Conservation (phyloP, 768 basidiomycete species). For the Phanerochaete sordida region DNA sequence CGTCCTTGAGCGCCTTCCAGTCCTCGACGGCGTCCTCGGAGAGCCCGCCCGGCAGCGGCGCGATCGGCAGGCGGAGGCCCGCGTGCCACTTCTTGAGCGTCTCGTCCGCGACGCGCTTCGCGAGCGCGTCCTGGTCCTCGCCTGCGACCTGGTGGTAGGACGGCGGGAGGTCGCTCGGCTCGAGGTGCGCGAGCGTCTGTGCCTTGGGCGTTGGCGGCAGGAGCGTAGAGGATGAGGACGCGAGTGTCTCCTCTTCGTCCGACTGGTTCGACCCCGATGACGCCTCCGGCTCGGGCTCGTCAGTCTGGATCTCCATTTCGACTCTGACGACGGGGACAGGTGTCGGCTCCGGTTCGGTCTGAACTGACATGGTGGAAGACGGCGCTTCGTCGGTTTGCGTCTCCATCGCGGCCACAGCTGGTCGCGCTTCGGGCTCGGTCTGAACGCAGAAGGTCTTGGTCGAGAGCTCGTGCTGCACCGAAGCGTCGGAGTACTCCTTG, state of each 20-base stretch:
- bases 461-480: conserved; percentile 63
- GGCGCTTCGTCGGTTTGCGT: conserved; percentile 50
- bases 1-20: conserved; percentile 77
- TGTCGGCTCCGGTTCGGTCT: conserved; percentile 37
- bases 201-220: conserved; percentile 69
- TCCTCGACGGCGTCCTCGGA: conserved; percentile 68
- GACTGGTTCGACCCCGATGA: conserved; percentile 42
- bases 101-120: conserved; percentile 51
- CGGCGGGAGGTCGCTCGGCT: conserved; percentile 59
- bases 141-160: conserved; percentile 63
- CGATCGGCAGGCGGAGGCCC: conserved; percentile 46
- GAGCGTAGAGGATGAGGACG: conserved; percentile 72
- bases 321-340: conserved; percentile 23
- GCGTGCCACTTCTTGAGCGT: conserved; percentile 70
- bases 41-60: conserved; percentile 47
- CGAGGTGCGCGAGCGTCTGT: conserved; percentile 31
- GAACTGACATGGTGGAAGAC: conserved; percentile 27
- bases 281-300: conserved; percentile 28
- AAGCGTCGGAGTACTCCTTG: conserved; percentile 75
- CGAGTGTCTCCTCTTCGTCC: conserved; percentile 49
- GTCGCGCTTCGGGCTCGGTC: conserved; percentile 57
- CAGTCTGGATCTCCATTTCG: conserved; percentile 64
- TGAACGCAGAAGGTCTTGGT: conserved; percentile 40
- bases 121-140: conserved; percentile 34
- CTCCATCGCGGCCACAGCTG: conserved; percentile 42